Evolutionary conservation across 352 stramenopile species (phyloP), one percentile per base, ranked within the genome.

Genomic region (Globisporangium spinosum): DNA sequence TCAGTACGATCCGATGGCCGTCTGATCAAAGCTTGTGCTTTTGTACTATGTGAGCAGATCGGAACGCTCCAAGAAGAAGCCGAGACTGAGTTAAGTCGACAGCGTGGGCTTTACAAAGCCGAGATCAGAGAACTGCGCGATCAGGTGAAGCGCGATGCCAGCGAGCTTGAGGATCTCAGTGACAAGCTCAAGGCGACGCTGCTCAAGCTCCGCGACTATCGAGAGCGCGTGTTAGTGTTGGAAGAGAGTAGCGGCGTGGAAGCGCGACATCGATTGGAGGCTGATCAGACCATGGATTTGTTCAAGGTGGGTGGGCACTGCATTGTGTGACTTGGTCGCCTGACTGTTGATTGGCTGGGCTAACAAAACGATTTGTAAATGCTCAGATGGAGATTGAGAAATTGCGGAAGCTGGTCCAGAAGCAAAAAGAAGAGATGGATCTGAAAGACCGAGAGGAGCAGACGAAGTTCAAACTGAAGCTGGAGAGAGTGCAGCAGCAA

Each of bases 221-320:
- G 91, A 64, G 72, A 87, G 23, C 73, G 82, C 0, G 80, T 92
- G 27, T 35, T 84, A 22, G 74, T 82, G 63, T 68, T 93, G 59
- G 82, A 91, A 56, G 73, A 90, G 59, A 84, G 78, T 38, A 83
- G 71, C 13, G 83, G 93, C 20, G 54, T 73, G 0, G 87, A 94
- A 72, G 74, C 71, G 5, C 71, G 74, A n/a, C 66, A 74, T 58
- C 77, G 83, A 20, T 58, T 89, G 32, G 80, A 87, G 40, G 78
- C 77, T 1, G 80, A 91, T 55, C 75, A 91, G 63, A 91, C 83
- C 1, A 66, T 93, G 54, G 82, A 93, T 60, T 66, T 88, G 58
- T 77, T 93, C 20, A 90, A 86, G 67, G 71, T 77, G 38, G 1
- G 58, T 57, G 23, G 27, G 9, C 3, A 13, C 20, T n/a, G n/a